A percentile compares a stretch with the other conserved stretches of the same genome.
These are phyloP conservation scores for Saturnispora gosingensis DNA, from an alignment of 805 yeast genomes.

Conservation along the genomic window DNA sequence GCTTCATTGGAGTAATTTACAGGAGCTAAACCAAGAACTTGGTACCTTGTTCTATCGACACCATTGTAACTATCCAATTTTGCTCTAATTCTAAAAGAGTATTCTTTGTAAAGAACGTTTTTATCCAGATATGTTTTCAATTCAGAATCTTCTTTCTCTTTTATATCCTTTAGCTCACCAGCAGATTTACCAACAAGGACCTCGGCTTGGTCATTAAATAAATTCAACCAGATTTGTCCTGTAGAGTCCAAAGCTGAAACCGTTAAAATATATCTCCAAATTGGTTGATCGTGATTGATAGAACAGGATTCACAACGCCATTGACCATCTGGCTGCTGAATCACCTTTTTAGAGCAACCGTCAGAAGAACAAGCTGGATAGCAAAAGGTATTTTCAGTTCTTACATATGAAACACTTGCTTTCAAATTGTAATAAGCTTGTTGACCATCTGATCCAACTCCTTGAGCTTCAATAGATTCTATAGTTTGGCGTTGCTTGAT, in stretches of 20 bases:
- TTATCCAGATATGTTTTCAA: slow-evolving; percentile 22
- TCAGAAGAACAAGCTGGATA: slow-evolving; percentile 83
- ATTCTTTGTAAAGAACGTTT: slow-evolving; percentile 53
- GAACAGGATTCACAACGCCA: slow-evolving; percentile 96
- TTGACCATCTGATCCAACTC: slow-evolving; percentile 64
- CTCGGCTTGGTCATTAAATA: slow-evolving; percentile 79
- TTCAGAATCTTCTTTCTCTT: slow-evolving; percentile 35
- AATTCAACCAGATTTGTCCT: slow-evolving; percentile 77
- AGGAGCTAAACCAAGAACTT: slow-evolving; percentile 44
- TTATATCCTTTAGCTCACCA: slow-evolving; percentile 43
- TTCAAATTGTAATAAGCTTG: slow-evolving; percentile 72
- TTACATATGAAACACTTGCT: slow-evolving; percentile 64
- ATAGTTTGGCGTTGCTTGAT: slow-evolving; percentile 58
- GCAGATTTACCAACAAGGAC: slow-evolving; percentile 57
- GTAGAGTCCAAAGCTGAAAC: slow-evolving; percentile 69
- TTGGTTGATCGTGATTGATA: slow-evolving; percentile 55
- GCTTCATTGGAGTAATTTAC: slow-evolving; percentile 53
- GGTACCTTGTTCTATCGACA: slow-evolving; percentile 63
- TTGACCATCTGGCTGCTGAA: slow-evolving; percentile 59
- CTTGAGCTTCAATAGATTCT: slow-evolving; percentile 52
- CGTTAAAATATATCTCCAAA: slow-evolving; percentile 73
- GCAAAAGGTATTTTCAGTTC: slow-evolving; percentile 59
- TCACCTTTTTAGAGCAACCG: slow-evolving; percentile 76
- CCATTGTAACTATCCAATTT: slow-evolving; percentile 80
- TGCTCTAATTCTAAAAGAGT: slow-evolving; percentile 68